Conservation (phyloP, 2,329 filamentous ascomycete species). For the Trichophyton verrucosum region DNA sequence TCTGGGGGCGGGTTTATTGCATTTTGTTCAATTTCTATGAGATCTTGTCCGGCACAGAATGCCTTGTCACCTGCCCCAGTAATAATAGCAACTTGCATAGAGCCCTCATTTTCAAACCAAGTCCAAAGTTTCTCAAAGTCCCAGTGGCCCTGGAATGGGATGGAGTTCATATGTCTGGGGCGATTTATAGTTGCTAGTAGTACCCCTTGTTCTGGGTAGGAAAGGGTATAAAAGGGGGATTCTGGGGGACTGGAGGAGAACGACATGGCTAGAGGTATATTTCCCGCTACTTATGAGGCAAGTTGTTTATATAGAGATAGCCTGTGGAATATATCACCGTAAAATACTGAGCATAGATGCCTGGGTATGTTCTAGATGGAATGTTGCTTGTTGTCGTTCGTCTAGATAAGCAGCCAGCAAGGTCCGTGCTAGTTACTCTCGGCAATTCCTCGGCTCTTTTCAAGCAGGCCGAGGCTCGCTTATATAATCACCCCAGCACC, state of each 20-base stretch:
- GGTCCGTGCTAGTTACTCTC: too few relatives aligned
- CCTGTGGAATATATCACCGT: neutral
- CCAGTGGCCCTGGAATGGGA: slow-evolving; percentile 28
- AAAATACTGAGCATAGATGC: neutral
- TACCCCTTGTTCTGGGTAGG: slow-evolving; percentile 31
- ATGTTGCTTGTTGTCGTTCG: neutral
- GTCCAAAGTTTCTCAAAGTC: slow-evolving; percentile 29
- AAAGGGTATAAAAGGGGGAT: slow-evolving; percentile 19
- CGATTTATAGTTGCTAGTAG: slow-evolving; percentile 36
- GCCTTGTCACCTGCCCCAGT: slow-evolving; percentile 33
- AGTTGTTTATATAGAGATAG: neutral
- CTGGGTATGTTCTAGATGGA: neutral
- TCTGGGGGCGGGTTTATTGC: slow-evolving; percentile 16
- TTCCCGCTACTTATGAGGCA: neutral
- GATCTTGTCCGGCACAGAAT: slow-evolving; percentile 35
- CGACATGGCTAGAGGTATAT: slow-evolving; percentile 6
- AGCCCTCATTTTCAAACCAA: slow-evolving; percentile 33
- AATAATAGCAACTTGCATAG: slow-evolving; percentile 30
- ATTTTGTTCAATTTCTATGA: slow-evolving; percentile 31
- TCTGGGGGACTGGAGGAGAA: slow-evolving; percentile 9
- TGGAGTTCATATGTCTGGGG: slow-evolving; percentile 29
- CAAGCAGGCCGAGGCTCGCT: neutral
- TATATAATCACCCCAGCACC: neutral
- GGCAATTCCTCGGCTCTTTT: neutral
- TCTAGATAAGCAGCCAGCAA: too few relatives aligned